Percentiles rank a stretch among this genome's conserved stretches.
Conservation (phyloP, 106 monocot genomes). For the Ottelia alismoides region DNA sequence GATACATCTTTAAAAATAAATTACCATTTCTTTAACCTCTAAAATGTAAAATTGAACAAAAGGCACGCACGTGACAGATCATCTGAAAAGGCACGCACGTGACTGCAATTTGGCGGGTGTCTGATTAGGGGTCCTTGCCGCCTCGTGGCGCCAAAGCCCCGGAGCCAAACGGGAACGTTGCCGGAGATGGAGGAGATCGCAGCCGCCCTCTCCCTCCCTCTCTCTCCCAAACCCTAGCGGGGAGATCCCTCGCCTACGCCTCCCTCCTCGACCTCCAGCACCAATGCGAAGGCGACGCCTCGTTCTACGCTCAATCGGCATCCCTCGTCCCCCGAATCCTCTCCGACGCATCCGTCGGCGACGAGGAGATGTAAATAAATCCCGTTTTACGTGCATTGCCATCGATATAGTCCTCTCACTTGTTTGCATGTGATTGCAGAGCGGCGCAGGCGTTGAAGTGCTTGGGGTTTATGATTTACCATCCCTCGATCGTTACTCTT, state of each 20-base stretch:
- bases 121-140: too few species aligned
- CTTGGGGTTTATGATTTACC: constrained; percentile 62
- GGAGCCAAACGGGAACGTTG: too few species aligned
- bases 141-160: too few species aligned
- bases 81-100: too few species aligned
- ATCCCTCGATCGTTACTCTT: constrained; percentile 23
- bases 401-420: background rate
- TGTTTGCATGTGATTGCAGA: constrained; percentile 16
- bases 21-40: too few species aligned
- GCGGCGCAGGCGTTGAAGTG: constrained; percentile 49
- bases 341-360: constrained; percentile 19
- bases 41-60: too few species aligned
- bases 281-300: constrained; percentile 1
- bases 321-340: constrained; percentile 31
- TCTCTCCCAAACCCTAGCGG: constrained; percentile 9
- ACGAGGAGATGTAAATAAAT: constrained; percentile 55
- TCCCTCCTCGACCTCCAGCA: constrained; percentile 36
- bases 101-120: too few species aligned
- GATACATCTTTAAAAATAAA: too few species aligned
- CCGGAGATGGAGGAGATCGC: constrained; percentile 18
- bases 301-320: constrained; percentile 23
- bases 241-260: constrained; percentile 36
- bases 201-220: constrained; percentile 4
- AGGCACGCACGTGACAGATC: too few species aligned
- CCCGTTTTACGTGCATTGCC: background rate